Percentiles rank a stretch among this genome's conserved stretches.
phyloP scores from a whole-genome alignment of 306 rosid genomes.

The Lathyrus aphaca region DNA sequence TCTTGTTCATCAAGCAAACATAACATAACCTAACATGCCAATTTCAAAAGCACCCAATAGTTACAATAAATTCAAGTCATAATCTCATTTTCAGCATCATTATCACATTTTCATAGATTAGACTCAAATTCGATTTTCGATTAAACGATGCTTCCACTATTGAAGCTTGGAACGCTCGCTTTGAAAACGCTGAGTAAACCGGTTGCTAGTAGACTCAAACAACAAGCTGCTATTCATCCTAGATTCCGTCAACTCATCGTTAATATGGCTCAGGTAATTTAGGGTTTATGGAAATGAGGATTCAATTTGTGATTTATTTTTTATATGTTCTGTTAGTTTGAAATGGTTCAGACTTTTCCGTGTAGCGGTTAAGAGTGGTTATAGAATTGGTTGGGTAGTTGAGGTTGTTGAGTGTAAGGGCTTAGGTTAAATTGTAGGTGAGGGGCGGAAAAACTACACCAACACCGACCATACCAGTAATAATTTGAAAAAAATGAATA shows the following conservation, averaged over 20 bases:
- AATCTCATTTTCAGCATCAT: background rate
- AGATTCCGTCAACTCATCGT: slow-evolving; percentile 76
- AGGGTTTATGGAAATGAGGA: background rate
- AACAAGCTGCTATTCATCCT: slow-evolving; percentile 74
- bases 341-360: background rate
- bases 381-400: slow-evolving; percentile 4
- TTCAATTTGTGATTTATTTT: background rate
- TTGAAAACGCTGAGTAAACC: slow-evolving; percentile 93
- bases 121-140: background rate
- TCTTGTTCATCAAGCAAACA: background rate
- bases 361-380: background rate
- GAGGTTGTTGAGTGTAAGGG: background rate
- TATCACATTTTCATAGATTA: no score
- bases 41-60: background rate
- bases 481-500: no score
- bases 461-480: no score
- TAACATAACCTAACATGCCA: background rate
- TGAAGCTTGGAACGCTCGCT: slow-evolving; percentile 82
- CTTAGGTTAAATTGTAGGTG: slow-evolving; percentile 12
- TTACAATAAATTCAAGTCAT: background rate
- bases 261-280: slow-evolving; percentile 60
- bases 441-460: no score
- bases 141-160: slow-evolving; percentile 52
- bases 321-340: background rate
- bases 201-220: slow-evolving; percentile 70